Base-by-base conservation (phyloP, 2,329 filamentous ascomycete genomes). In the Fusarium tjaetaba region DNA sequence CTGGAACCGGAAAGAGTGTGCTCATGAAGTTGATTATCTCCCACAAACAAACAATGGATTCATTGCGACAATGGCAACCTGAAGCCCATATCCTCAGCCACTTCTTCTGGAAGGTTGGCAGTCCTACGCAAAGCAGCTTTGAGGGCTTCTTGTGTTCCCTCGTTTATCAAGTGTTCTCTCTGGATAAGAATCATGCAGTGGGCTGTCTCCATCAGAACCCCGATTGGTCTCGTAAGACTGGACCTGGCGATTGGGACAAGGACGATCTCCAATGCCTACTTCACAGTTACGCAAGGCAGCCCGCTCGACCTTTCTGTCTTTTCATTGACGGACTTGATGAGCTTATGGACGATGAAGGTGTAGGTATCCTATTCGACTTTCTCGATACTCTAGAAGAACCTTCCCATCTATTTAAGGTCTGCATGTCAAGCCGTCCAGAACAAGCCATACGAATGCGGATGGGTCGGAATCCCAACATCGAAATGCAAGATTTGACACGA, bases 31-130 rank as follows among this genome's bases (percentile, higher is more conserved):
- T 36, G 0, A 36, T 52, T 4, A 0, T 26, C 3, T 36, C 49
- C 1, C 8, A 52, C 0, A 0, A 4, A 11, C n/a, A 15, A 26
- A 52, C n/a, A 0, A 2, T 15, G 0, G 0, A 0, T 0, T 20
- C 2, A 3, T 5, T 36, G 0, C 4, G 3, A 0, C 8, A 26
- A 52, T 52, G 49, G 49, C 32, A 52, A 3, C 18, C 32, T 2
- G 0, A 9, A 0, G 9, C 0, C 18, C 32, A 3, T 0, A 16
- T 22, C 0, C 3, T 52, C 0, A 0, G 2, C 0, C 49, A 52
- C 9, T 52, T 52, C n/a, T 52, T 52, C 0, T 52, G 49, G 49
- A 52, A 52, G 1, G 9, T 36, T 0, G 49, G 32, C 0, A 52
- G 49, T 22, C 15, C 2, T 2, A 52, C 22, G n/a, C 32, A 52